Evolutionary conservation across 2,329 filamentous ascomycete species (phyloP).

Genomic region (Chlorencoelia australis): DNA sequence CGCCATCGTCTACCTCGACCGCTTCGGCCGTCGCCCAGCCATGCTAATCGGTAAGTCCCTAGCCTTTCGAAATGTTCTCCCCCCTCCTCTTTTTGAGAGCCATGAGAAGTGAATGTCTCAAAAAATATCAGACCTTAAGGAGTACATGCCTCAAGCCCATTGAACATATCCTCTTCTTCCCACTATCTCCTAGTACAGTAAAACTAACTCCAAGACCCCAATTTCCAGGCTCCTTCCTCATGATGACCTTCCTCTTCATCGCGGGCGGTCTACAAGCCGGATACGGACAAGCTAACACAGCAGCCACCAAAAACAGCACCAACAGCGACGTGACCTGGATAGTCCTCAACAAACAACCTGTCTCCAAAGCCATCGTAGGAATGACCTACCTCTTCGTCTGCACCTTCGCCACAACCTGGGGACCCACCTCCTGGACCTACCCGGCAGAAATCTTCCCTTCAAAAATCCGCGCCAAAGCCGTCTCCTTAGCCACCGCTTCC

Average conservation of each 20-base stretch:
- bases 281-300: conserved; percentile 42
- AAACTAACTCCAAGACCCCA: no score
- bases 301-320: conserved; percentile 28
- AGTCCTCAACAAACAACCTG: conserved; percentile 38
- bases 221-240: conserved; percentile 51
- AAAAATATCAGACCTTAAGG: no score
- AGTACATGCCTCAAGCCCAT: no score
- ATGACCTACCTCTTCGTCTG: conserved; percentile 67
- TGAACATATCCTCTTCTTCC: no score
- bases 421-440: conserved; percentile 39
- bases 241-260: conserved; percentile 52
- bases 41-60: conserved; percentile 51
- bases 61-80: no score
- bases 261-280: conserved; percentile 52
- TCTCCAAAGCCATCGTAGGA: conserved; percentile 55
- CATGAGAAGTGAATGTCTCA: no score
- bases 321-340: conserved; percentile 48
- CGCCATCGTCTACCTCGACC: conserved; percentile 64
- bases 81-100: no score
- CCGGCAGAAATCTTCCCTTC: conserved; percentile 60
- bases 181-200: no score
- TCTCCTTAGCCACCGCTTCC: conserved; percentile 62
- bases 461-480: conserved; percentile 61
- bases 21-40: conserved; percentile 60
- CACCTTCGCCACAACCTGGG: conserved; percentile 54